phyloP scores from a whole-genome alignment of 148 eudicot species.

The Pharnaceum exiguum region DNA sequence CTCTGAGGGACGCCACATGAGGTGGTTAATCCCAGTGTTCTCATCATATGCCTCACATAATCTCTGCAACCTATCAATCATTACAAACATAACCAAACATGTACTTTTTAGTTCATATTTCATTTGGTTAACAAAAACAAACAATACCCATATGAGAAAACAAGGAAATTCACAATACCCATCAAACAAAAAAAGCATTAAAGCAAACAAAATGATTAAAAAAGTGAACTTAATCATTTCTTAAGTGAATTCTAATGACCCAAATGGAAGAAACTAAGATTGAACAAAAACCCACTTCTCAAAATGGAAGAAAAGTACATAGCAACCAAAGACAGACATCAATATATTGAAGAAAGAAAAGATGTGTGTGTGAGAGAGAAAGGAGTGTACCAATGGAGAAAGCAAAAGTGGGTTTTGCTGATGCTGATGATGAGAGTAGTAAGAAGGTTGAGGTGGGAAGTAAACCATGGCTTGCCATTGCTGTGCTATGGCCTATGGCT shows the following conservation, averaged over 20 bases:
- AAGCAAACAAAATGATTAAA: too few species aligned
- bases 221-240: too few species aligned
- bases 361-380: neutral
- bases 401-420: conserved; percentile 4
- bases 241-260: too few species aligned
- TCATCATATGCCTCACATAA: conserved; percentile 25
- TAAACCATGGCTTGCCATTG: conserved; percentile 20
- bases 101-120: neutral
- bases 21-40: conserved; percentile 19
- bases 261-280: too few species aligned
- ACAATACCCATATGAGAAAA: neutral
- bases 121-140: neutral
- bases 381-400: conserved; percentile 1
- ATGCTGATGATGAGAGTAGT: neutral
- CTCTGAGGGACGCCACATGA: conserved; percentile 23
- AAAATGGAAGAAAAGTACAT: too few species aligned
- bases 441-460: conserved; percentile 19
- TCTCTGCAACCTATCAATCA: conserved; percentile 31
- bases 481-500: too few species aligned
- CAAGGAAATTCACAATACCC: too few species aligned
- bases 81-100: neutral
- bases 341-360: neutral
- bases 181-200: too few species aligned
- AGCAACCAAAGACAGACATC: neutral
- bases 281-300: too few species aligned